Base-by-base conservation (phyloP, 305 asterid genomes). In the Solanum hybrid region DNA sequence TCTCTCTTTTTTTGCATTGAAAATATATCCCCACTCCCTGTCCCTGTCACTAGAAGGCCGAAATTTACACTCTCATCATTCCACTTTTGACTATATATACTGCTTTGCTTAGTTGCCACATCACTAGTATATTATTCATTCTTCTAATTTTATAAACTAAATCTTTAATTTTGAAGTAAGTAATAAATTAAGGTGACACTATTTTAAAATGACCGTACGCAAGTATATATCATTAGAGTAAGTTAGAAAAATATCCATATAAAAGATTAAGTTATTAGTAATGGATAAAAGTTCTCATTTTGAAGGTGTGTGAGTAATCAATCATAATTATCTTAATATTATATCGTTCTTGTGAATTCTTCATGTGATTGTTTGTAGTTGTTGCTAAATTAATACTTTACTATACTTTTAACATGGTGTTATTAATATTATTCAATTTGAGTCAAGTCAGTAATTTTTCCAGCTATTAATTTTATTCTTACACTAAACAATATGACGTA, bases 21-120 rank as follows among this genome's bases (percentile, higher is more conserved):
- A 20, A 51, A 51, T 78, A 78, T 85, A 42, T 42, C 57, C 76
- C 88, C 88, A 57, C 76, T 85, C 75, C 46, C 88, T 85, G 88
- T 31, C 75, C 42, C 88, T 85, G 76, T 57, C 75, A 85, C 46
- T 57, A 31, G 33, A 85, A 85, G 46, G 88, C 88, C 88, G 88
- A 85, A 85, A 85, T 31, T 24, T 81, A 14, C 18, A 24, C 86
- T 80, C 57, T 34, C 83, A 33, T 35, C 34, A 80, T n/a, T 37
- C 86, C 11, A 79, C 86, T 37, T 11, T 20, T 84, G 87, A 84
- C 75, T 8, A 9, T 81, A 81, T 40, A 39, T 42, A 4, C 24
- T 14, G n/a, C 26, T 82, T 82, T 13, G 34, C 87, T 82, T 82
- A 16, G 71, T 39, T 34, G 40, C 67, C 67, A 51, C 67, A 51